Conservation (phyloP, 1,284 basidiomycete genomes). For the Golubevia sp. region DNA sequence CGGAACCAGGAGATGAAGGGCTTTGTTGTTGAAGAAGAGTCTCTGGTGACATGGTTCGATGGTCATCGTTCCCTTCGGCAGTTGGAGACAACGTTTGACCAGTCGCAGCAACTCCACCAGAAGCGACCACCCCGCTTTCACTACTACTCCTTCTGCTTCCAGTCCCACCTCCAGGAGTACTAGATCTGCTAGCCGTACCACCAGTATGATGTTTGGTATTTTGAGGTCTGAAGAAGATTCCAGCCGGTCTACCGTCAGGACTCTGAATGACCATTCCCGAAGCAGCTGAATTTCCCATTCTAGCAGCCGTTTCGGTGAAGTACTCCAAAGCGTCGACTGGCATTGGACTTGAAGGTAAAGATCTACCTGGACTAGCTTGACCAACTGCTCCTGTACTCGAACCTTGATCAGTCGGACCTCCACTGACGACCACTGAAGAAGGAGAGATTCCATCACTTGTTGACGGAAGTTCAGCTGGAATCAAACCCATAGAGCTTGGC, state of each 20-base stretch:
- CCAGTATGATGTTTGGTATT: background rate
- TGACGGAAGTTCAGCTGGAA: background rate
- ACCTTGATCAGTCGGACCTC: background rate
- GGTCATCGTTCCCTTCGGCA: background rate
- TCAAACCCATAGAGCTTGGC: background rate
- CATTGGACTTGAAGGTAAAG: slow-evolving; percentile 25
- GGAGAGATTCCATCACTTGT: background rate
- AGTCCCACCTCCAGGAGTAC: background rate
- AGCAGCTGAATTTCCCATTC: slow-evolving; percentile 75
- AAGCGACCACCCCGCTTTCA: background rate
- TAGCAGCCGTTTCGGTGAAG: slow-evolving; percentile 75
- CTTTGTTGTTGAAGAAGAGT: background rate
- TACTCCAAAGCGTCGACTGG: slow-evolving; percentile 77
- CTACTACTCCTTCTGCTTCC: background rate
- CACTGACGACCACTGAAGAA: background rate
- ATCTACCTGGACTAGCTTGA: background rate
- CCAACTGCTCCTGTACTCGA: background rate
- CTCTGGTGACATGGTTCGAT: background rate
- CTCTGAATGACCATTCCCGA: slow-evolving; percentile 88
- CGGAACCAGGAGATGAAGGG: background rate
- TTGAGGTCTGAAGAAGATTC: slow-evolving; percentile 89
- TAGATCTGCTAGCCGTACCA: background rate
- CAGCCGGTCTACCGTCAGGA: slow-evolving; percentile 87
- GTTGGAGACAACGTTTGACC: background rate
- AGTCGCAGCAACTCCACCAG: background rate